Evolutionary conservation across 1,284 basidiomycete genomes (phyloP).

Genomic region (Malassezia arunalokei): DNA sequence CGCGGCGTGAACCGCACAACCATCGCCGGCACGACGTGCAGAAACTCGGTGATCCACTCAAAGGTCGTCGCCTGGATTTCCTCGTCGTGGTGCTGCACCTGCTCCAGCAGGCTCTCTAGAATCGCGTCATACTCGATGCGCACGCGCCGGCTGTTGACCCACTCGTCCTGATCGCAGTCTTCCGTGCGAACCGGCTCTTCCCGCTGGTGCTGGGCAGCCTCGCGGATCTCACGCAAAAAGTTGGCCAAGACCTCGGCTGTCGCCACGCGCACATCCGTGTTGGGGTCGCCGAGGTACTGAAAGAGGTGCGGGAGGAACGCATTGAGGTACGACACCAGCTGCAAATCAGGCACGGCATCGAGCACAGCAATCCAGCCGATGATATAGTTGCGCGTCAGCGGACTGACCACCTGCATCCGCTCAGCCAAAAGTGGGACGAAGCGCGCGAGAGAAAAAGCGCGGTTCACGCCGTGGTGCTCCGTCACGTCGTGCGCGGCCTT

Average conservation of each 20-base stretch:
- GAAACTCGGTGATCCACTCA: constrained; percentile 81
- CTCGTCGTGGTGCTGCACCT: constrained; percentile 59
- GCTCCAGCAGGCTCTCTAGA: constrained; percentile 75
- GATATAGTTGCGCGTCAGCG: constrained; percentile 88
- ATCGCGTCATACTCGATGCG: constrained; percentile 81
- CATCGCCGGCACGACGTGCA: constrained; percentile 74
- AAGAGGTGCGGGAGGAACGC: constrained; percentile 80
- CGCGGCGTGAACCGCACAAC: constrained; percentile 89
- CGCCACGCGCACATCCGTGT: constrained; percentile 79
- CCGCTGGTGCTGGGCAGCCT: constrained; percentile 26
- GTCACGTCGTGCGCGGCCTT: constrained; percentile 27
- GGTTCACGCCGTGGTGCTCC: constrained; percentile 23
- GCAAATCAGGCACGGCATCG: constrained; percentile 89
- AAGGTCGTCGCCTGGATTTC: constrained; percentile 52
- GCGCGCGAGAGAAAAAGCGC: constrained; percentile 74
- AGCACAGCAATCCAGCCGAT: constrained; percentile 93
- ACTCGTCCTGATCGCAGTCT: constrained; percentile 51
- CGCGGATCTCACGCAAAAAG: constrained; percentile 66
- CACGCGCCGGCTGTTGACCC: constrained; percentile 86
- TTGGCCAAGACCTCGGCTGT: constrained; percentile 84
- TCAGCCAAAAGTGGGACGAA: constrained; percentile 90
- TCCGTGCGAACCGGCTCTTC: not conserved
- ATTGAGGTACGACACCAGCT: constrained; percentile 84
- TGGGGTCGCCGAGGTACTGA: constrained; percentile 89
- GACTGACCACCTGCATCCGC: constrained; percentile 84